These are phyloP conservation scores for Adenanthera pavonina DNA, from an alignment of 306 rosid genomes.

Conservation along the genomic window DNA sequence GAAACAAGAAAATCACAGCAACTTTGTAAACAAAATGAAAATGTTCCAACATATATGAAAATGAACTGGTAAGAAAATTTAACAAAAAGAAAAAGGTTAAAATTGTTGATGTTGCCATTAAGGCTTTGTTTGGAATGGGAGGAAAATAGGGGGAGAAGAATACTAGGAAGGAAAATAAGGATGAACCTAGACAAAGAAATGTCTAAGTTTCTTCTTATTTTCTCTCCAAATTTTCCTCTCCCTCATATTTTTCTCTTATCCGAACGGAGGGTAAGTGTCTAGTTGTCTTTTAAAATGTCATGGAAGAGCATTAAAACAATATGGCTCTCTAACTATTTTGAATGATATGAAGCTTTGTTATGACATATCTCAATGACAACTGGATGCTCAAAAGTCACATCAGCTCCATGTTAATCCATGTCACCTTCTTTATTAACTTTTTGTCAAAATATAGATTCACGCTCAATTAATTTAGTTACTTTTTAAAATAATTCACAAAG, in stretches of 20 bases:
- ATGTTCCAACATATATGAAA: constrained; percentile 2
- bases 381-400: not conserved
- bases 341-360: not conserved
- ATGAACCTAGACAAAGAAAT: too few species aligned
- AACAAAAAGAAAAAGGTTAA: not conserved
- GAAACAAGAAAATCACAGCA: constrained; percentile 15
- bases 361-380: not conserved
- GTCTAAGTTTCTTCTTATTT: too few species aligned
- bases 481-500: not conserved
- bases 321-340: not conserved
- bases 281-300: not conserved
- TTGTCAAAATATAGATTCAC: not conserved
- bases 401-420: not conserved
- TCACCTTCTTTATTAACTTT: not conserved
- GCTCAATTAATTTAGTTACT: not conserved
- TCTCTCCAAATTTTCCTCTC: too few species aligned
- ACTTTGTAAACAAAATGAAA: constrained; percentile 18
- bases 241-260: too few species aligned
- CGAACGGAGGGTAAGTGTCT: too few species aligned
- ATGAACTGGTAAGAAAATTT: constrained; percentile 2
- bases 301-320: not conserved
- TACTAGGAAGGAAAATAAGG: too few species aligned
- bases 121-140: too few species aligned
- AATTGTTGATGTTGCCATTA: constrained; percentile 1
- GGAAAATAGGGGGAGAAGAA: too few species aligned